phyloP scores from a whole-genome alignment of 2,329 filamentous ascomycete species.

The Pseudocercospora crystallina region DNA sequence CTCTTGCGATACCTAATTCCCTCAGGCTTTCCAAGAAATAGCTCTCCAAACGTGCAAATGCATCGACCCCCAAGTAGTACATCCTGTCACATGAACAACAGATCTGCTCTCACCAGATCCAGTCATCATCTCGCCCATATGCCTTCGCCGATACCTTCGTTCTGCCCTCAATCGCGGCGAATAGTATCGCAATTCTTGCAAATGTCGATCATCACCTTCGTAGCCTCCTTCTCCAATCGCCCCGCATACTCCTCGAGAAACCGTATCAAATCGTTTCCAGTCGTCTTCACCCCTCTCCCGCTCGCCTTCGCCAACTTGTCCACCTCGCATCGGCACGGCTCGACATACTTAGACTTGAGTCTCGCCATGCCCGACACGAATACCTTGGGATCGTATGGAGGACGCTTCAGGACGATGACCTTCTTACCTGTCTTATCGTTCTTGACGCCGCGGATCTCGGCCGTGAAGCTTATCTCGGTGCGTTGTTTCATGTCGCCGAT shows the following conservation, averaged over 20 bases:
- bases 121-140: no score
- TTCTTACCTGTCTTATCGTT: no score
- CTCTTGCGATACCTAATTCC: no score
- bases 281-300: background rate
- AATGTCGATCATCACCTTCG: constrained; percentile 6
- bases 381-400: background rate
- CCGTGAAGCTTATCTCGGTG: background rate
- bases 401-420: background rate
- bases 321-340: constrained; percentile 7
- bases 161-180: background rate
- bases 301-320: background rate
- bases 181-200: constrained; percentile 9
- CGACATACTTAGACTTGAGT: constrained; percentile 5
- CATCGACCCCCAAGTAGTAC: no score
- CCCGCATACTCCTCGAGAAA: constrained; percentile 4
- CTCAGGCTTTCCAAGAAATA: no score
- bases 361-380: background rate
- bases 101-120: no score
- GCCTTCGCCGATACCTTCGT: no score
- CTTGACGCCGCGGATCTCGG: background rate
- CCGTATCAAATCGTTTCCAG: background rate
- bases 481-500: background rate
- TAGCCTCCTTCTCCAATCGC: constrained; percentile 1
- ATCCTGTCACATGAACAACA: no score
- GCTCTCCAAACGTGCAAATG: no score